These are phyloP conservation scores for Pythium chondricola DNA, from an alignment of 352 stramenopile genomes.

Conservation along the genomic window DNA sequence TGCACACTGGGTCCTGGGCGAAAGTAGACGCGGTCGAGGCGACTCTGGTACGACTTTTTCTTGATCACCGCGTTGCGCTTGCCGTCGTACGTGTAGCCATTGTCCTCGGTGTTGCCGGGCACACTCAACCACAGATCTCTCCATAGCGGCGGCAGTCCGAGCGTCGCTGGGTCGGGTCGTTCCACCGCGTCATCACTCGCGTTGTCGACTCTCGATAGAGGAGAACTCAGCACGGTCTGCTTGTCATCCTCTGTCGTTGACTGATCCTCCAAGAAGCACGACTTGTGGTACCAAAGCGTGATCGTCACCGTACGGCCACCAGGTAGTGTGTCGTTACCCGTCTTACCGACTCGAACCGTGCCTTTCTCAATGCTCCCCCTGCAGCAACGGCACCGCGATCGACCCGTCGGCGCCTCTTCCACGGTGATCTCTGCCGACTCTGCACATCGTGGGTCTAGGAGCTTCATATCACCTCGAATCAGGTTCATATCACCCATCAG, in stretches of 20 bases:
- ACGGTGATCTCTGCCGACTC: constrained; percentile 36
- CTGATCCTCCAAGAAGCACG: constrained; percentile 32
- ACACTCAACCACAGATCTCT: constrained; percentile 68
- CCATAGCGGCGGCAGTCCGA: constrained; percentile 49
- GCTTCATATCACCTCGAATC: constrained; percentile 45
- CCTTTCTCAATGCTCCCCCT: constrained; percentile 36
- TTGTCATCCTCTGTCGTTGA: constrained; percentile 36
- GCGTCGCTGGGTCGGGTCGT: constrained; percentile 30
- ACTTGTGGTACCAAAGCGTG: constrained; percentile 49
- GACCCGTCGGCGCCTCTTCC: constrained; percentile 39
- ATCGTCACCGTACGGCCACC: constrained; percentile 43
- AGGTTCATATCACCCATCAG: constrained; percentile 81
- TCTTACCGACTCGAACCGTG: constrained; percentile 44
- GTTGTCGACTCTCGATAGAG: not conserved
- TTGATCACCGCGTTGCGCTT: constrained; percentile 49
- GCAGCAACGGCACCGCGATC: constrained; percentile 56
- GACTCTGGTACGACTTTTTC: constrained; percentile 57
- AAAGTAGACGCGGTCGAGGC: constrained; percentile 73
- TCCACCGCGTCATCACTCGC: not conserved
- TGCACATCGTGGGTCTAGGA: constrained; percentile 35
- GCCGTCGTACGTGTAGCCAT: constrained; percentile 71
- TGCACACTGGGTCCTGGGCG: constrained; percentile 19
- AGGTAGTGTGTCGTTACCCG: constrained; percentile 34
- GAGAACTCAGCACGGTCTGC: constrained; percentile 16
- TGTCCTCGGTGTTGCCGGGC: constrained; percentile 61